Percentiles rank a stretch among this genome's conserved stretches.
Conservation (phyloP, 2,329 filamentous ascomycete species). For the Colletotrichum sp. region DNA sequence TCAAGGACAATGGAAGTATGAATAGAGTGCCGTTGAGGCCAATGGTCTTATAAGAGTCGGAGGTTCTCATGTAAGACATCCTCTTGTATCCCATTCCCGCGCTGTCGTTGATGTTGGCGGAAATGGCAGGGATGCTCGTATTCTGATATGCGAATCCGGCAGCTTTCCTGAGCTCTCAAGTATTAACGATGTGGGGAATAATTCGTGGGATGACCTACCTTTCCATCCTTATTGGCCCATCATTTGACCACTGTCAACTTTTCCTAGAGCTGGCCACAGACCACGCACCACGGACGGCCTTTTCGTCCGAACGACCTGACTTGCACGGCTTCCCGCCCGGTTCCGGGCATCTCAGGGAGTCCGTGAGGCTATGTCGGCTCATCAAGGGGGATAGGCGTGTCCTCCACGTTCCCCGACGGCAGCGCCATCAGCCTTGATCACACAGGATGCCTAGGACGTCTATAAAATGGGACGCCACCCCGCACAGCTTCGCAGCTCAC, state of each 20-base stretch:
- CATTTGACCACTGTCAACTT: neutral
- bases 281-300: neutral
- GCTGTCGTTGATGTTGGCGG: neutral
- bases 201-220: neutral
- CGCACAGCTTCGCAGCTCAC: neutral
- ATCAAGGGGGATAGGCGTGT: neutral
- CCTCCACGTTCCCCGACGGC: rapidly evolving
- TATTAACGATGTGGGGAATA: rapidly evolving
- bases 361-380: neutral
- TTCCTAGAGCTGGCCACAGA: neutral
- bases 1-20: neutral
- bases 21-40: neutral
- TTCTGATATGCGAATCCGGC: neutral
- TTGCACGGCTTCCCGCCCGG: neutral
- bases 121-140: neutral
- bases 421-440: rapidly evolving
- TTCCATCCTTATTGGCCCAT: neutral
- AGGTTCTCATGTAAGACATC: neutral
- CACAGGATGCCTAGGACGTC: rapidly evolving
- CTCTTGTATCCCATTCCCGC: neutral
- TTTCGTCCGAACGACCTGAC: neutral
- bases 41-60: neutral
- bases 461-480: neutral
- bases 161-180: neutral
- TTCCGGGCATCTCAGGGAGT: neutral